These are phyloP conservation scores for Oryza longistaminata DNA, from an alignment of 176 grass and related monocot genomes.

Conservation along the genomic window DNA sequence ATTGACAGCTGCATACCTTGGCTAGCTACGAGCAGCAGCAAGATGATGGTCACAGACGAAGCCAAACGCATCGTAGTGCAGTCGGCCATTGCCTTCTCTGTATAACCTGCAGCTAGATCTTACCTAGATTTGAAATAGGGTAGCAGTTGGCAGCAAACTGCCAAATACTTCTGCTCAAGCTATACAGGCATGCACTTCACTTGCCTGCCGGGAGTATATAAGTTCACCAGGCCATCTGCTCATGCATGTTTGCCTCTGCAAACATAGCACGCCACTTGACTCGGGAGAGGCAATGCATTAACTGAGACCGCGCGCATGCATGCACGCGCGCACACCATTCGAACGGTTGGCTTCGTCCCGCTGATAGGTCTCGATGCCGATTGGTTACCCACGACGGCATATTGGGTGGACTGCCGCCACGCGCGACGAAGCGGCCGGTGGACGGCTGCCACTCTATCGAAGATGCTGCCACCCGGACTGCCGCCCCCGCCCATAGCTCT, in stretches of 20 bases:
- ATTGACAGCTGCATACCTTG: neutral
- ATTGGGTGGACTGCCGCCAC: neutral
- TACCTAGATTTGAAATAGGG: too few species aligned
- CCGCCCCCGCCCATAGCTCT: too few species aligned
- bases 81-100: neutral
- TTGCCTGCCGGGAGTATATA: neutral
- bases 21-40: neutral
- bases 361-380: neutral
- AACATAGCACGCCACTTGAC: too few species aligned
- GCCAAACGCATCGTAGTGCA: neutral
- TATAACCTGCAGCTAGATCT: neutral
- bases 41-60: too few species aligned
- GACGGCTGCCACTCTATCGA: too few species aligned
- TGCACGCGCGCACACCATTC: neutral
- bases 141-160: too few species aligned
- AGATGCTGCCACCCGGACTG: too few species aligned
- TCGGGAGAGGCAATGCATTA: neutral
- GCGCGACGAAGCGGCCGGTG: neutral
- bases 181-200: neutral
- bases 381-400: neutral
- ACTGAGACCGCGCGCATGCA: neutral
- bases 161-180: neutral
- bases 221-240: too few species aligned
- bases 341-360: neutral
- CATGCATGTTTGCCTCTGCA: too few species aligned